Conservation (phyloP, 2,329 filamentous ascomycete species). For the Aspergillus versicolor region DNA sequence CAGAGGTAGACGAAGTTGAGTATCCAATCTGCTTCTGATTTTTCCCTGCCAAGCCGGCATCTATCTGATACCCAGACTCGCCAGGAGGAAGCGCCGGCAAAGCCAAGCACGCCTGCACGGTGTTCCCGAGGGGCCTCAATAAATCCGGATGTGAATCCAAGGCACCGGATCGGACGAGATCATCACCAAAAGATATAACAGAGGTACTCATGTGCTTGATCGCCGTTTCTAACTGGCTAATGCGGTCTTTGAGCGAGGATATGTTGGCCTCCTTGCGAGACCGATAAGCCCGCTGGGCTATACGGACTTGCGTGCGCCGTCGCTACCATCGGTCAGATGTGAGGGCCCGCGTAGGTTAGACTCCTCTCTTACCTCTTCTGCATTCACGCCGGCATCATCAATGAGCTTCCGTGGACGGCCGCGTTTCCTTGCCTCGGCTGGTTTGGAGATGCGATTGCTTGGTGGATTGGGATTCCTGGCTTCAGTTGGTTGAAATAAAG, state of each 20-base stretch:
- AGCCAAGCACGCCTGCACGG: slow-evolving; percentile 19
- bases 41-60: neutral
- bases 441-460: neutral
- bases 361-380: slow-evolving; percentile 18
- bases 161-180: slow-evolving; percentile 21
- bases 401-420: slow-evolving; percentile 21
- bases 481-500: neutral
- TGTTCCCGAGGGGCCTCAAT: slow-evolving; percentile 17
- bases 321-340: slow-evolving; percentile 13
- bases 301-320: slow-evolving; percentile 25
- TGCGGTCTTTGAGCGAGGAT: slow-evolving; percentile 19
- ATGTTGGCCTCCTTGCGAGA: slow-evolving; percentile 25
- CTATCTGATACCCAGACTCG: neutral
- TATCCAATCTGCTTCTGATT: neutral
- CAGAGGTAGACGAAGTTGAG: neutral
- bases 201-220: slow-evolving; percentile 25
- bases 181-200: slow-evolving; percentile 23
- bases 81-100: slow-evolving; percentile 11
- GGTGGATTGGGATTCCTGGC: neutral
- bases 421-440: slow-evolving; percentile 14
- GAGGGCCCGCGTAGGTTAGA: neutral
- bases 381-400: slow-evolving; percentile 12
- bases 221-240: slow-evolving; percentile 18
- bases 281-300: slow-evolving; percentile 28
- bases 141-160: slow-evolving; percentile 20